Conservation (phyloP, 176 grass and related monocot genomes). For the Juncus effusus region DNA sequence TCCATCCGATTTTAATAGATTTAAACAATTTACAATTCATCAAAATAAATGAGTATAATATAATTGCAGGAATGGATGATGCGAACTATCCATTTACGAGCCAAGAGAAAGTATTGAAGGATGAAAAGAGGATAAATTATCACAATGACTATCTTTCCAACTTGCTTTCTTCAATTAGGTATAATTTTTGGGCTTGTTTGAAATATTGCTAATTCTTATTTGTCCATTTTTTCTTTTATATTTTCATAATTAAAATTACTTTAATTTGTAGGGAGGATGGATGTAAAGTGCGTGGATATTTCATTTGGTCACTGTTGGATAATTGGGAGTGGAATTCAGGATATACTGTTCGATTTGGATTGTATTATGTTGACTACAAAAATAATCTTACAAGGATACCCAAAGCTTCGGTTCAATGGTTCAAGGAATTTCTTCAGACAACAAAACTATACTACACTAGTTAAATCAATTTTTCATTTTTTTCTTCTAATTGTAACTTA, state of each 20-base stretch:
- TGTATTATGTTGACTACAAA: constrained; percentile 68
- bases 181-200: constrained; percentile 13
- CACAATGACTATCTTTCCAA: constrained; percentile 77
- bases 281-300: constrained; percentile 66
- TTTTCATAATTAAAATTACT: constrained; percentile 4
- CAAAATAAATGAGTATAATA: background rate
- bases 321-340: constrained; percentile 96
- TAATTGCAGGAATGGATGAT: constrained; percentile 72
- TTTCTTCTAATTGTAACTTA: constrained; percentile 15
- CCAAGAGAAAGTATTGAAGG: constrained; percentile 44
- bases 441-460: constrained; percentile 21
- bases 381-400: constrained; percentile 81
- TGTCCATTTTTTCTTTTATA: background rate
- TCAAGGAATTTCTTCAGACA: constrained; percentile 41
- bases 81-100: constrained; percentile 44
- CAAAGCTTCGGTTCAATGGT: constrained; percentile 76
- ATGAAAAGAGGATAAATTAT: constrained; percentile 85
- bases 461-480: background rate
- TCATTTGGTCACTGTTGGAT: constrained; percentile 79
- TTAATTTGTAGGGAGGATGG: constrained; percentile 55
- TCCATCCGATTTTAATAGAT: background rate
- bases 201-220: background rate
- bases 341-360: constrained; percentile 74
- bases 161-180: constrained; percentile 71
- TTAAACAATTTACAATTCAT: background rate